Evolutionary conservation across 202 grass and related monocot genomes (phyloP).

Genomic region (Thinopyrum obtusiflorum): DNA sequence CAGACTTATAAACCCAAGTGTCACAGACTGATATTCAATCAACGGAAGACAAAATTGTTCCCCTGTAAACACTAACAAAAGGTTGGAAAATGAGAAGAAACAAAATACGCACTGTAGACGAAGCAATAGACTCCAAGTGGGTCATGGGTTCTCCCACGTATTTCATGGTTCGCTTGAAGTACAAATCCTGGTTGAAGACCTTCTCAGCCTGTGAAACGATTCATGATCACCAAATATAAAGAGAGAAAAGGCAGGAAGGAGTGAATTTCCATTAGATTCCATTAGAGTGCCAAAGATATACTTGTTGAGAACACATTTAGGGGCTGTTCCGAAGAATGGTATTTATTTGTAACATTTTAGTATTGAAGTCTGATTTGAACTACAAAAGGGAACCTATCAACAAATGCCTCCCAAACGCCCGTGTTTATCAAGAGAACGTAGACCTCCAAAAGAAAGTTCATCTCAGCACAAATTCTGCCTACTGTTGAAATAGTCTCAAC

Average conservation of each 20-base stretch:
- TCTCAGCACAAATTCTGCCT: slow-evolving; percentile 96
- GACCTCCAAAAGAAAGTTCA: slow-evolving; percentile 26
- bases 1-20: slow-evolving; percentile 2
- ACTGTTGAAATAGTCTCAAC: slow-evolving; percentile 91
- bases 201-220: slow-evolving; percentile 79
- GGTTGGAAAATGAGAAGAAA: neutral
- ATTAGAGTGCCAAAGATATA: neutral
- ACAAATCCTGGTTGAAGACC: slow-evolving; percentile 97
- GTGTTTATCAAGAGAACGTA: neutral
- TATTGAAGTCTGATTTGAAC: neutral
- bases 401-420: neutral
- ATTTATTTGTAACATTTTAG: neutral
- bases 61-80: neutral
- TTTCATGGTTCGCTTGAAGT: slow-evolving; percentile 90
- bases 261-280: neutral
- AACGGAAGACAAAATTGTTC: neutral
- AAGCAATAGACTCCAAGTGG: slow-evolving; percentile 97
- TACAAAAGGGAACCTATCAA: neutral
- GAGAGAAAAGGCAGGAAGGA: neutral
- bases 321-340: neutral
- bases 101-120: slow-evolving; percentile 58
- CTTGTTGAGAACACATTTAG: neutral
- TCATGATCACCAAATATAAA: neutral
- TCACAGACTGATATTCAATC: neutral
- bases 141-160: slow-evolving; percentile 97